Percentiles rank a stretch among this genome's conserved stretches.
Evolutionary conservation across 2,329 filamentous ascomycete genomes (phyloP).

Genomic region (Sclerotinia trifoliorum): DNA sequence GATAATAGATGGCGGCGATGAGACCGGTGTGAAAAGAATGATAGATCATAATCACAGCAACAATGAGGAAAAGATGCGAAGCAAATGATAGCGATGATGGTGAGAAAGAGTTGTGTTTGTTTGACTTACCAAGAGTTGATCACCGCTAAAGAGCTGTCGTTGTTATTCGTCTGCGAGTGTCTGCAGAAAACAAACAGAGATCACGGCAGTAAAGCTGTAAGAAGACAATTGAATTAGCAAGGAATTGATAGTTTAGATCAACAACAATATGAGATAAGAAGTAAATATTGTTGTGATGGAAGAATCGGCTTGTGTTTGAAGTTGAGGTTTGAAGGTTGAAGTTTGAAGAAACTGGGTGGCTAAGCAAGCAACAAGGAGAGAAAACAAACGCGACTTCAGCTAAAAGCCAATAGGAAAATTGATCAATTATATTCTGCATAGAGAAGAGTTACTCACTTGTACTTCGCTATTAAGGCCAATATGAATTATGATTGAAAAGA

Average conservation of each 20-base stretch:
- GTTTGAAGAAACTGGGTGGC: neutral
- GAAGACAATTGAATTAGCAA: neutral
- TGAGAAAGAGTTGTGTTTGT: neutral
- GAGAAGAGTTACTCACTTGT: neutral
- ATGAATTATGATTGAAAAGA: neutral
- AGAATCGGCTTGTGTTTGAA: neutral
- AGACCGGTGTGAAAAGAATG: neutral
- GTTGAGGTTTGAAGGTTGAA: neutral
- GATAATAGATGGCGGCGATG: neutral
- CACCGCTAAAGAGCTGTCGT: neutral
- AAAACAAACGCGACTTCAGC: neutral
- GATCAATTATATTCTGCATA: neutral
- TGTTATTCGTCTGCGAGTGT: neutral
- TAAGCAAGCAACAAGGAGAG: neutral
- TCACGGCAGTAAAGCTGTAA: neutral
- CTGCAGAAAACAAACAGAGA: neutral
- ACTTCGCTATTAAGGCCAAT: neutral
- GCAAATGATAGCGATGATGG: neutral
- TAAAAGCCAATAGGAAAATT: too few species aligned
- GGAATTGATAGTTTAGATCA: neutral
- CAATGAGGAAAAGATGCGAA: neutral
- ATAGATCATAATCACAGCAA: neutral
- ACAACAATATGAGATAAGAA: neutral
- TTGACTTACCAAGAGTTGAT: constrained; percentile 12
- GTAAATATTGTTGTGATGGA: neutral